Evolutionary conservation across 1,284 basidiomycete genomes (phyloP), one percentile per base, ranked within the genome.

Genomic region (Cutaneotrichosporon dermatis): DNA sequence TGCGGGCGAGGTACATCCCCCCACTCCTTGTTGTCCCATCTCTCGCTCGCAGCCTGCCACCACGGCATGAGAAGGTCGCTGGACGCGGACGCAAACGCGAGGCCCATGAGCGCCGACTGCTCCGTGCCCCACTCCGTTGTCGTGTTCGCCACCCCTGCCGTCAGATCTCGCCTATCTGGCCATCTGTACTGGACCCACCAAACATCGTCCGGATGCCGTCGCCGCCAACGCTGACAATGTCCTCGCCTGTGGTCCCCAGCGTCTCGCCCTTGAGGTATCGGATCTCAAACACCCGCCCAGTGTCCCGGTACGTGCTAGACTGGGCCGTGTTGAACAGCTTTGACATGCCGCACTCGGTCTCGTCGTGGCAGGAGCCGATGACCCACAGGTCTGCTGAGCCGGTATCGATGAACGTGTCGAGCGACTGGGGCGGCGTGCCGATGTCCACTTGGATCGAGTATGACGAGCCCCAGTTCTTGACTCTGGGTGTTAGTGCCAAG

Each of bases 371-470:
- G 12, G 48, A 48, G 6, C 60, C 61, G 3, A 73, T 75, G 37
- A 83, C 66, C 77, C 76, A 78, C 1, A 84, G 71, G 74, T 85
- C 83, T 40, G 82, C 79, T 9, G 83, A 84, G 37, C 83, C 83
- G 25, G 83, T 84, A 72, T 85, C 83, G 51, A 85, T 75, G 45
- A 84, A 79, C 45, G 84, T 80, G 60, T 80, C 79, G 67, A 85
- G 82, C 39, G 69, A 58, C 71, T 85, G 83, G 2, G 71, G 67
- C 10, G 78, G 78, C 6, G 75, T 79, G 35, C 82, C 53, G 8
- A 54, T 44, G 5, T 63, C 56, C 2, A 74, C 67, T 12, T 61
- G 58, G 3, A 69, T 72, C 35, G 70, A 67, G 54, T 75, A 75
- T 9, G 67, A 68, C 33, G 70, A 69, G 49, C 75, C 73, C 10